phyloP scores from a whole-genome alignment of 768 basidiomycete species.

The Tricholoma saponaceum region DNA sequence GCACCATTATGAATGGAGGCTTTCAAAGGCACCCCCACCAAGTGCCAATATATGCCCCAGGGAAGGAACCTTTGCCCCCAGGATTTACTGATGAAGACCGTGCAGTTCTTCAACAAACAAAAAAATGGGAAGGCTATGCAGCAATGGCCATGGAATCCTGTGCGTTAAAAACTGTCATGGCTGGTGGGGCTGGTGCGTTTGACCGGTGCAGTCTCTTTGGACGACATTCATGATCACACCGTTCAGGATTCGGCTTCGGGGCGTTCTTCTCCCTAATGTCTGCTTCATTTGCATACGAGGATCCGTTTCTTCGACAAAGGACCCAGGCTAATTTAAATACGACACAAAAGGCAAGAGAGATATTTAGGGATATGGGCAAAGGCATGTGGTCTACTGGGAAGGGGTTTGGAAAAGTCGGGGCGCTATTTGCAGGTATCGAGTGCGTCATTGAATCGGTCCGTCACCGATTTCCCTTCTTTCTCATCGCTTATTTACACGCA shows the following conservation, averaged over 20 bases:
- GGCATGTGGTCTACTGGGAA: slow-evolving; percentile 90
- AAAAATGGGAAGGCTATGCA: slow-evolving; percentile 77
- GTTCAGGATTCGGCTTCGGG: slow-evolving; percentile 84
- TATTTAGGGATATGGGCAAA: slow-evolving; percentile 92
- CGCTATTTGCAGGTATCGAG: slow-evolving; percentile 91
- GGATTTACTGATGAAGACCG: slow-evolving; percentile 82
- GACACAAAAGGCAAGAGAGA: slow-evolving; percentile 74
- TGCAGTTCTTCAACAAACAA: slow-evolving; percentile 55
- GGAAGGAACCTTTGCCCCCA: slow-evolving; percentile 83
- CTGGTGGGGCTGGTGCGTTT: slow-evolving; percentile 76
- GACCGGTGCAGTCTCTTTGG: slow-evolving; percentile 9
- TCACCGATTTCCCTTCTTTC: slow-evolving; percentile 15
- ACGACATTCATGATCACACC: neutral
- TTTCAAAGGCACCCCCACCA: slow-evolving; percentile 34
- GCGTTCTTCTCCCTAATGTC: slow-evolving; percentile 98
- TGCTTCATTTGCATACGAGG: slow-evolving; percentile 91
- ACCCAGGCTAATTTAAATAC: slow-evolving; percentile 52
- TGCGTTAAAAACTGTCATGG: slow-evolving; percentile 73
- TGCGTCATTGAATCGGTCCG: slow-evolving; percentile 92
- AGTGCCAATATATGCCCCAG: slow-evolving; percentile 78
- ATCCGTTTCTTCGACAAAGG: slow-evolving; percentile 74
- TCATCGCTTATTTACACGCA: neutral
- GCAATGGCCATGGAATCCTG: slow-evolving; percentile 80
- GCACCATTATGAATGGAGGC: slow-evolving; percentile 10
- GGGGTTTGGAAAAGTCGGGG: slow-evolving; percentile 92